Base-by-base conservation (phyloP, 305 asterid species). In the Euphrasia arctica region DNA sequence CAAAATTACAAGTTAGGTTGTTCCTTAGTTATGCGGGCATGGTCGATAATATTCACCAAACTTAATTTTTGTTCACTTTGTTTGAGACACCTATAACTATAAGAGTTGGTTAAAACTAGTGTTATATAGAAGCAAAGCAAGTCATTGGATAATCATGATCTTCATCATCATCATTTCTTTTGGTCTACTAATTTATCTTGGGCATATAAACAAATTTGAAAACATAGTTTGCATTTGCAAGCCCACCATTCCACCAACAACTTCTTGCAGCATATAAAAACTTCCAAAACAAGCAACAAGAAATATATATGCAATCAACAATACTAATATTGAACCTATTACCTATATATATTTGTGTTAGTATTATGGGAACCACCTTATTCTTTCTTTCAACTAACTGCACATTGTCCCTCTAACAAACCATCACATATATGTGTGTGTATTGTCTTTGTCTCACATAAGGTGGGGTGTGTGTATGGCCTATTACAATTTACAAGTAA, bases 271-370 rank as follows among this genome's bases (percentile, higher is more conserved):
- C 42, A 63, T 39, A 67, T 31, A 1, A 31, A 62, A 64, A 18
- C 82, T 70, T 74, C 67, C 14, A 65, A 56, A 64, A 42, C 63
- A 78, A 71, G 82, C 72, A 67, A 70, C 28, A 62, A 62, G 67
- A 72, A 54, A 63, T 3, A 3, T 1, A 48, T 13, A 14, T 4
- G 65, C 68, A 69, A 70, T 72, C 54, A 70, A 70, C 18, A 9
- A 51, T 18, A 18, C 14, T 31, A 63, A 64, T 57, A 14, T 8
- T 25, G 2, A 31, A 31, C 34, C 34, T 31, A 31, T 2, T n/a
- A n/a, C n/a, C n/a, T n/a, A n/a, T n/a, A 31, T 31, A 18, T 18
- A 18, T 18, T 18, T 31, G 34, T 31, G 34, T 31, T 31, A 31
- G 34, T 31, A 31, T 0, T 31, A 31, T 58, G 64, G 51, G 45